A percentile compares a stretch with the other conserved stretches of the same genome.
Conservation (phyloP, 768 basidiomycete genomes). For the Russula virescens region DNA sequence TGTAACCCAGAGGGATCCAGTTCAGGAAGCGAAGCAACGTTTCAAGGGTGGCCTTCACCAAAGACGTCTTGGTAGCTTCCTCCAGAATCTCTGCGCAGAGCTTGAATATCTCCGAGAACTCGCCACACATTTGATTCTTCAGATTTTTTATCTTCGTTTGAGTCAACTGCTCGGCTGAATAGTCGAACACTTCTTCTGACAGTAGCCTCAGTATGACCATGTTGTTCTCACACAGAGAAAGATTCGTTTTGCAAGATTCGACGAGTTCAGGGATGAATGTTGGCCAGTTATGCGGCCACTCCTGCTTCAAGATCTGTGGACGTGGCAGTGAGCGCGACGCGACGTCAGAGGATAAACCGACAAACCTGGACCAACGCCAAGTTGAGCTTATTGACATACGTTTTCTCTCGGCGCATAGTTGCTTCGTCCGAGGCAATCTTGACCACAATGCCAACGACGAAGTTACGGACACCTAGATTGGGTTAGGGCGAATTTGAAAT, state of each 20-base stretch:
- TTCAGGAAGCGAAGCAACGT: conserved; percentile 94
- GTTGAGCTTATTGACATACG: conserved; percentile 93
- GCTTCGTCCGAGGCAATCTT: conserved; percentile 90
- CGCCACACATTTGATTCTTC: conserved; percentile 97
- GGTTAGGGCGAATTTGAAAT: conserved; percentile 20
- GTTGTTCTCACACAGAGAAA: conserved; percentile 98
- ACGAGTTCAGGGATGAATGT: conserved; percentile 96
- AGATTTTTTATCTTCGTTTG: conserved; percentile 95
- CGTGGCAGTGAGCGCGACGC: conserved; percentile 2
- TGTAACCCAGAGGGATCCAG: conserved; percentile 98
- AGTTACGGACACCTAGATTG: conserved; percentile 83
- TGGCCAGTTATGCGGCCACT: conserved; percentile 99
- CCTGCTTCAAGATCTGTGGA: conserved; percentile 91
- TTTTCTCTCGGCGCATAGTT: conserved; percentile 86
- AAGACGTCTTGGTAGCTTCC: conserved; percentile 91
- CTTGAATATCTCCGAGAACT: conserved; percentile 97
- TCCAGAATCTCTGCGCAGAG: conserved; percentile 95
- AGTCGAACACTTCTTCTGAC: conserved; percentile 99
- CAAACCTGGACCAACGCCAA: conserved; percentile 88
- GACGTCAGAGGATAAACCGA: conserved; percentile 2
- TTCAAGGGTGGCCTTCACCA: conserved; percentile 93
- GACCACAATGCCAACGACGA: conserved; percentile 88
- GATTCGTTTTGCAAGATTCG: conserved; percentile 93
- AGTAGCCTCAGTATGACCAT: conserved; percentile 96
- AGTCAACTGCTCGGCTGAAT: conserved; percentile 97